Evolutionary conservation across 331 rosid species (phyloP).

Genomic region (Acacia concinna): DNA sequence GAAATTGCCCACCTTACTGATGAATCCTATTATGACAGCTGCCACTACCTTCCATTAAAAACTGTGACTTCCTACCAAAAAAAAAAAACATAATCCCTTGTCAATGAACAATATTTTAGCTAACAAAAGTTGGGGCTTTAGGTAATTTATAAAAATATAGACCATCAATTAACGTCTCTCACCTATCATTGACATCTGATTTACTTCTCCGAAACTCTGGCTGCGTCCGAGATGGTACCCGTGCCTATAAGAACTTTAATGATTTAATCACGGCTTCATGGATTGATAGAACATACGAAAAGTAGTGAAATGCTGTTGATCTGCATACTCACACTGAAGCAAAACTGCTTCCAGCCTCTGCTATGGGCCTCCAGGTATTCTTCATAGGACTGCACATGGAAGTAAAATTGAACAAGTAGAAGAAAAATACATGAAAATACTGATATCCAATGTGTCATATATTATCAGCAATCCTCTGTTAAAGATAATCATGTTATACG

Average conservation of each 20-base stretch:
- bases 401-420: background rate
- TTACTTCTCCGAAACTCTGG: constrained; percentile 48
- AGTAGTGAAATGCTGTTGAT: constrained; percentile 18
- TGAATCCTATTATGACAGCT: constrained; percentile 47
- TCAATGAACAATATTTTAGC: background rate
- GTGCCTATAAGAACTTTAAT: constrained; percentile 46
- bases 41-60: constrained; percentile 31
- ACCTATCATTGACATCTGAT: constrained; percentile 51
- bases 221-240: constrained; percentile 35
- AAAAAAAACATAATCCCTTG: background rate
- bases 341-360: constrained; percentile 50
- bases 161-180: background rate
- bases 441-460: background rate
- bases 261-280: constrained; percentile 24
- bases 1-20: constrained; percentile 26
- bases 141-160: background rate
- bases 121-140: background rate
- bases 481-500: background rate
- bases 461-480: background rate
- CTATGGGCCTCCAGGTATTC: constrained; percentile 69
- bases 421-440: constrained; percentile 5
- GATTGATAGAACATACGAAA: background rate
- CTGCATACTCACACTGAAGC: constrained; percentile 45
- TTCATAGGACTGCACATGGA: constrained; percentile 65
- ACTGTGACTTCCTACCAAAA: constrained; percentile 38